phyloP scores from a whole-genome alignment of 345 rosid genomes.

The Salix suchowensis region DNA sequence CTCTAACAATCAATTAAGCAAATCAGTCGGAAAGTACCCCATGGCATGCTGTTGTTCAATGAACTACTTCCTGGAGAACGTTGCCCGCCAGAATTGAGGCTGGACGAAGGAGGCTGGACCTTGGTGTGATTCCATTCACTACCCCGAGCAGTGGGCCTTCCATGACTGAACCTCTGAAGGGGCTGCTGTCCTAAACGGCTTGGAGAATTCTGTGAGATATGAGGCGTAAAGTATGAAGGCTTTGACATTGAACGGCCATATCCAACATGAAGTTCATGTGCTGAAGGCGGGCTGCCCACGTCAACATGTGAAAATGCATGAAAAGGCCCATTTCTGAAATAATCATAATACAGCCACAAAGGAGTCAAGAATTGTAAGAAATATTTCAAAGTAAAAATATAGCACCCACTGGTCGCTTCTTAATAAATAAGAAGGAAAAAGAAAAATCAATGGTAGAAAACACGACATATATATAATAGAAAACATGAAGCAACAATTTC shows the following conservation, averaged over 20 bases:
- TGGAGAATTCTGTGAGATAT: slow-evolving; percentile 63
- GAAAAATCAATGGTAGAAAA: neutral
- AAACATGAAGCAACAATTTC: neutral
- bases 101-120: slow-evolving; percentile 63
- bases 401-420: neutral
- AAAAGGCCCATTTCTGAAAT: slow-evolving; percentile 55
- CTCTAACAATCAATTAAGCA: neutral
- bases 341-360: slow-evolving; percentile 9
- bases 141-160: slow-evolving; percentile 49
- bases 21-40: slow-evolving; percentile 61
- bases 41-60: slow-evolving; percentile 57
- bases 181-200: slow-evolving; percentile 93
- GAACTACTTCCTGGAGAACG: slow-evolving; percentile 82
- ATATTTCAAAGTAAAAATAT: neutral
- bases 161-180: slow-evolving; percentile 48
- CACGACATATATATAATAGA: neutral
- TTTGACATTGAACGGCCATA: slow-evolving; percentile 53
- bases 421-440: neutral
- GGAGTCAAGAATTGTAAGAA: neutral
- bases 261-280: slow-evolving; percentile 58
- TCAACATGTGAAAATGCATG: slow-evolving; percentile 58
- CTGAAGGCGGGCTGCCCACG: slow-evolving; percentile 62
- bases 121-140: slow-evolving; percentile 65
- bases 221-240: slow-evolving; percentile 51
- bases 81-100: slow-evolving; percentile 54